Percentiles rank a stretch among this genome's conserved stretches.
These are phyloP conservation scores for Salvia rosmarinus DNA, from an alignment of 257 asterid genomes.

Conservation along the genomic window DNA sequence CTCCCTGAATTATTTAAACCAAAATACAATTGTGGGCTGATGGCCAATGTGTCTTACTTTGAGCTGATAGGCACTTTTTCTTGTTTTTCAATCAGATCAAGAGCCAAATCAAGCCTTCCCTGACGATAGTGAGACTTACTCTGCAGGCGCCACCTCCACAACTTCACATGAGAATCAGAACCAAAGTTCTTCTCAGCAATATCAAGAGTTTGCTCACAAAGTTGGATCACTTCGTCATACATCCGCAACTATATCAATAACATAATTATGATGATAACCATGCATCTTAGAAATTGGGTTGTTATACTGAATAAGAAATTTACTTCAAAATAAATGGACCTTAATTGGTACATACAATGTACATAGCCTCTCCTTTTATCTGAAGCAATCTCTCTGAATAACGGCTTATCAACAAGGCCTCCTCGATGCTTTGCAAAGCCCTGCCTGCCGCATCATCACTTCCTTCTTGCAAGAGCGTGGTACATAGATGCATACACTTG, in stretches of 20 bases:
- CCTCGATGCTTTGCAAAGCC: conserved; percentile 60
- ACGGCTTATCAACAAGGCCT: conserved; percentile 70
- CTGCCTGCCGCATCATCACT: conserved; percentile 58
- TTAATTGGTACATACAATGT: conserved; percentile 57
- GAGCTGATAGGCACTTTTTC: conserved; percentile 47
- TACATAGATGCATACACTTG: conserved; percentile 50
- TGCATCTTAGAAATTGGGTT: background rate
- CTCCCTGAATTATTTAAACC: conserved; percentile 31
- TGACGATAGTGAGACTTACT: conserved; percentile 66
- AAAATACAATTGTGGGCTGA: conserved; percentile 23
- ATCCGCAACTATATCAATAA: conserved; percentile 55
- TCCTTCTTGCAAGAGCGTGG: conserved; percentile 61
- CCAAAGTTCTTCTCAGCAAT: conserved; percentile 64
- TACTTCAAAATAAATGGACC: conserved; percentile 21
- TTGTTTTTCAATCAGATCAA: conserved; percentile 73
- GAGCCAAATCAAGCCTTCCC: conserved; percentile 88
- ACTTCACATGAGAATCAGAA: conserved; percentile 43
- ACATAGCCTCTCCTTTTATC: conserved; percentile 88
- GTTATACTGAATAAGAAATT: background rate
- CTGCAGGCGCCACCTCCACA: conserved; percentile 88
- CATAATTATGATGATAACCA: conserved; percentile 19
- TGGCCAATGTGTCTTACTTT: conserved; percentile 48
- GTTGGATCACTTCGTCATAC: conserved; percentile 73
- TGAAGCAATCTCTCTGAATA: conserved; percentile 77
- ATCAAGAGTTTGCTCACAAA: conserved; percentile 73